Conservation (phyloP, 2,329 filamentous ascomycete species). For the Sporothrix protearum region DNA sequence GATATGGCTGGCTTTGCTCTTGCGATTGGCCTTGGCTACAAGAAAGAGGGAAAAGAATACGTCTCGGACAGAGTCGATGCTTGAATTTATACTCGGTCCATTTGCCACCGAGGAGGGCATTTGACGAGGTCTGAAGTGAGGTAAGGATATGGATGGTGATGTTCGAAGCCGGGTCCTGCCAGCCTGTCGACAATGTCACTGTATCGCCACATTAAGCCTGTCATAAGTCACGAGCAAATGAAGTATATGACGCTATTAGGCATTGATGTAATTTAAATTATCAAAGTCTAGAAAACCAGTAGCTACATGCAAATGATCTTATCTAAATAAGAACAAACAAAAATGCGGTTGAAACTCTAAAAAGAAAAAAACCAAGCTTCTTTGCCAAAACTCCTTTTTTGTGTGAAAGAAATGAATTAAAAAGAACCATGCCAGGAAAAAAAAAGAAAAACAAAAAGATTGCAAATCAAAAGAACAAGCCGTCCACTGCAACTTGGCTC, state of each 20-base stretch:
- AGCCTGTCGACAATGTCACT: not conserved
- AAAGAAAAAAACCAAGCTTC: not conserved
- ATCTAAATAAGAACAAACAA: not conserved
- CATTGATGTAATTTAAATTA: not conserved
- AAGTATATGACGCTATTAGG: slow-evolving; percentile 2
- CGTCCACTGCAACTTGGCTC: not conserved
- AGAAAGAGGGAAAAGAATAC: not conserved
- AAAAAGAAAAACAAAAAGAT: no score
- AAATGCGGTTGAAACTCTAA: not conserved
- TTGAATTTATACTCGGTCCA: not conserved
- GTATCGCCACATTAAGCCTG: not conserved
- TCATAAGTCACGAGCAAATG: no score
- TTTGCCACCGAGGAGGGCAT: not conserved
- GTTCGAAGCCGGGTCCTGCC: not conserved
- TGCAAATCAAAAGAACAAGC: not conserved
- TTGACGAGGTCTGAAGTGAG: not conserved
- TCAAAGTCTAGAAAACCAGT: not conserved
- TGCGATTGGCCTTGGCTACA: not conserved
- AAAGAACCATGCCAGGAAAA: not conserved
- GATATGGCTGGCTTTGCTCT: not conserved
- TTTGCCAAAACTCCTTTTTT: not conserved
- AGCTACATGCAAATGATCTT: not conserved
- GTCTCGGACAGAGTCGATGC: not conserved
- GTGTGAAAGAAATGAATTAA: not conserved
- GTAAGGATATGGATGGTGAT: not conserved